Evolutionary conservation across 805 yeast genomes (phyloP), one percentile per base, ranked within the genome.

Genomic region (Hermanozyma aechmeae): DNA sequence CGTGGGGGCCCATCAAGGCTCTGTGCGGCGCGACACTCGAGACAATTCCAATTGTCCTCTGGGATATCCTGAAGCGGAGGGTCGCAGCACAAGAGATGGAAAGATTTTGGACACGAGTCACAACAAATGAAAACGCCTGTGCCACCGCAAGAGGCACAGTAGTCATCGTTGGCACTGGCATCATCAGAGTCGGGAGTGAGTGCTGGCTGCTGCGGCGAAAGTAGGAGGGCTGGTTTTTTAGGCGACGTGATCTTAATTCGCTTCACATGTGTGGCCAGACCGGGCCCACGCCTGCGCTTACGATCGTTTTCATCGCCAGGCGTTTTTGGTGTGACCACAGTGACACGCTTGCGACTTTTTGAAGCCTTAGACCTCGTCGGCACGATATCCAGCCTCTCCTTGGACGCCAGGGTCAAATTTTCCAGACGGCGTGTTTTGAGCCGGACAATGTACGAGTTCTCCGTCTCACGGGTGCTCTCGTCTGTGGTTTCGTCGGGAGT

Each of bases 81-180:
- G 44, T 83, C 80, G 35, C 89, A 71, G 51, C 98, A 89, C 4
- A 82, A 65, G 48, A 92, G 85, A 50, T 89, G 98, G 55, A 89
- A 92, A 2, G 95, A 82, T 43, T 68, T 69, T 0, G 96, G 96
- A 53, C 98, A 89, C 2, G 82, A 67, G 43, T 89, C 98, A 56
- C 98, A 89, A 55, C 97, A 92, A 15, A 89, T 62, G 43, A 89
- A 86, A 16, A 82, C 68, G 9, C 98, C 98, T 0, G 86, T 64
- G 16, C 85, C 83, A 2, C 93, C 87, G 58, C 98, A 89, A 0
- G 92, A 68, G n/a, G 82, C 64, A 48, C 98, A 89, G 51, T 69
- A 87, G 51, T 89, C 98, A 37, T 87, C 93, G 50, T 89, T 92
- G 34, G 55, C 46, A 24, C 35, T 39, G 15, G 48, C 34, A 13